phyloP scores from a whole-genome alignment of 371 early-diverging fungal genomes.

The Apophysomyces ossiformis region DNA sequence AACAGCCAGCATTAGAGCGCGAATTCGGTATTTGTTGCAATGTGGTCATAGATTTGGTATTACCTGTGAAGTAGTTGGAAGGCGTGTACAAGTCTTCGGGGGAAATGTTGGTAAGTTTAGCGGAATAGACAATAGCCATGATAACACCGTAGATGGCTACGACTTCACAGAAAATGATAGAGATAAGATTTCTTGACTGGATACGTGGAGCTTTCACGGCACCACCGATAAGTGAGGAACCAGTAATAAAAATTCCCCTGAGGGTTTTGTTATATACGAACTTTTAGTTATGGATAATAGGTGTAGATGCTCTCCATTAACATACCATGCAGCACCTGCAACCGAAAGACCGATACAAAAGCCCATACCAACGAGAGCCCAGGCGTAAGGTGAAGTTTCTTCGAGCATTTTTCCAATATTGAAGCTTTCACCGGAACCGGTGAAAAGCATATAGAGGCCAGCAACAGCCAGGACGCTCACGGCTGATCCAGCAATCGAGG shows the following conservation, averaged over 20 bases:
- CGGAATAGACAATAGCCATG: constrained; percentile 95
- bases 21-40: not conserved
- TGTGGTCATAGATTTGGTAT: not conserved
- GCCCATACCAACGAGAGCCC: constrained; percentile 87
- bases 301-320: not conserved
- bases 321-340: constrained; percentile 95
- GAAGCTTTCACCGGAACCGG: constrained; percentile 86
- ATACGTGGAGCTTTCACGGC: constrained; percentile 94
- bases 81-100: constrained; percentile 48
- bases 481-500: constrained; percentile 35
- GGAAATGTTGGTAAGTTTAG: constrained; percentile 72
- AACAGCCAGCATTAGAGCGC: not conserved
- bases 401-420: constrained; percentile 82
- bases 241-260: constrained; percentile 96
- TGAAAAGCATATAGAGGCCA: constrained; percentile 84
- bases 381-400: constrained; percentile 86
- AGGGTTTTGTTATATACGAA: constrained; percentile 1
- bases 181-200: constrained; percentile 95
- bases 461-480: constrained; percentile 43
- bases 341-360: constrained; percentile 91
- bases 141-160: constrained; percentile 98
- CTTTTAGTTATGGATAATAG: not conserved
- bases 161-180: constrained; percentile 98
- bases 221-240: constrained; percentile 89
- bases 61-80: constrained; percentile 71